Evolutionary conservation across 129 eudicot genomes (phyloP).

Genomic region (Arctium lappa): DNA sequence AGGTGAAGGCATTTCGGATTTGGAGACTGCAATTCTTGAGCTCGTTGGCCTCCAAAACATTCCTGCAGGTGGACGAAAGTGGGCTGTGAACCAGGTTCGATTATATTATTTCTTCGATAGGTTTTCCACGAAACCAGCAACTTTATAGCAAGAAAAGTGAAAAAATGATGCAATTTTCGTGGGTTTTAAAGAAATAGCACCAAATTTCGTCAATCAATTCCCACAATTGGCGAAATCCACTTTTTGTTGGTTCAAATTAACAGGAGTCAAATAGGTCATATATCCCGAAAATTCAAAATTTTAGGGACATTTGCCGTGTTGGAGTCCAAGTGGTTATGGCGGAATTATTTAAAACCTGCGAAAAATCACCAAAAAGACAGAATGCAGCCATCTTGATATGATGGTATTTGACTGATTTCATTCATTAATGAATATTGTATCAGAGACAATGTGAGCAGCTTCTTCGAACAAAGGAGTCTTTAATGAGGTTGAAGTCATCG

Average conservation of each 20-base stretch:
- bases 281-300: too few relatives aligned
- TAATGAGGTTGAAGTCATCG: slow-evolving; percentile 58
- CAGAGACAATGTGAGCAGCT: slow-evolving; percentile 98
- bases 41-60: slow-evolving; percentile 73
- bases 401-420: neutral
- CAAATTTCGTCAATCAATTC: too few relatives aligned
- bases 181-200: neutral
- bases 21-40: slow-evolving; percentile 68
- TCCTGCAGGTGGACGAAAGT: slow-evolving; percentile 76
- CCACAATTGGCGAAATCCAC: neutral
- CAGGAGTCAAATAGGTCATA: too few relatives aligned
- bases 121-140: neutral
- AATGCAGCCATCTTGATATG: too few relatives aligned
- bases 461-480: slow-evolving; percentile 84
- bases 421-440: slow-evolving; percentile 6
- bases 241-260: too few relatives aligned
- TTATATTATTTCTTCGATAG: neutral
- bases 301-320: too few relatives aligned
- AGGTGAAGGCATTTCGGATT: slow-evolving; percentile 75
- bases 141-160: neutral
- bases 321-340: too few relatives aligned
- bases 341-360: neutral
- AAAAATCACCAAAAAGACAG: too few relatives aligned
- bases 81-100: slow-evolving; percentile 91
- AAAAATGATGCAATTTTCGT: neutral